Base-by-base conservation (phyloP, 2,329 filamentous ascomycete genomes). In the Blastomyces parvus region DNA sequence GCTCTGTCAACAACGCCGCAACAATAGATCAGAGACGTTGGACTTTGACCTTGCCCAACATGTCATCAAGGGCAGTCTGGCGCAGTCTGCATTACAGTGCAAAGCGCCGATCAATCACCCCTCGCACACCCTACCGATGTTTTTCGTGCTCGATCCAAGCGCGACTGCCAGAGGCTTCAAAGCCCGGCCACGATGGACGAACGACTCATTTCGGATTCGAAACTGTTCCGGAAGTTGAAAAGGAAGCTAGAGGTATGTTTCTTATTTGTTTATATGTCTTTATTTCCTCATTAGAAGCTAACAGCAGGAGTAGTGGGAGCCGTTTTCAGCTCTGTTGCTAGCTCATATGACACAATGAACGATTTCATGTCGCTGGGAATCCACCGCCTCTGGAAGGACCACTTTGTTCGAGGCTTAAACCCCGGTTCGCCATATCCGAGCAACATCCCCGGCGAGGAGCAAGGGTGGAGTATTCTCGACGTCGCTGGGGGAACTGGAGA, bases 331-430 rank as follows among this genome's bases (percentile, higher is more conserved):
- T 97, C 89, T 68, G 94, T 99, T 50, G 94, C 94, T 69, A 87
- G 90, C 66, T 91, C 89, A 22, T 99, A 99, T 79, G 94, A 99
- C 77, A 88, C 88, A 66, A 99, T 99, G 94, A 99, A 99, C 79
- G 94, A 99, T 76, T 84, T 97, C 69, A 99, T 99, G 94, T 97
- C 94, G 8, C 85, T 99, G 58, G 94, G 94, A 62, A 92, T 96
- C 78, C 94, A 99, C 77, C 89, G 94, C 53, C 81, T 99, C 46
- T 99, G 94, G 94, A 99, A 89, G 80, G 93, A 97, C 78, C 87
- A 96, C 78, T 99, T 97, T 76, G 93, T 99, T 56, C 87, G 90
- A 68, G 88, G 87, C 42, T 84, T 99, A 40, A 94, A 97, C 74
- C 93, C 94, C 0, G 92, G 92, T 67, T 83, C 79, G 1, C 69